Evolutionary conservation across 345 rosid genomes (phyloP).

Genomic region (Litchi chinensis): DNA sequence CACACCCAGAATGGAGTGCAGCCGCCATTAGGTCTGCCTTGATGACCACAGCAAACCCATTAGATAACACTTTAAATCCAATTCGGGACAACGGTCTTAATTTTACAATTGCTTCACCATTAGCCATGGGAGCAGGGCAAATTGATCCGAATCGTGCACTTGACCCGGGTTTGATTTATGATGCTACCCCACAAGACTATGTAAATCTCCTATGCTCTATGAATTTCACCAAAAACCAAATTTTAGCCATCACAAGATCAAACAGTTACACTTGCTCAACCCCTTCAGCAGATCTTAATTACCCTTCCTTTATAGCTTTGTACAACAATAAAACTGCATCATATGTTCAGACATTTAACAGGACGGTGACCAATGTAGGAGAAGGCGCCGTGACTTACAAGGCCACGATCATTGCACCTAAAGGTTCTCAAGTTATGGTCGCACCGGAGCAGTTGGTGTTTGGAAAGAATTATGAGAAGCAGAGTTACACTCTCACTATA

Average conservation of each 20-base stretch:
- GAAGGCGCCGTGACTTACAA: slow-evolving; percentile 33
- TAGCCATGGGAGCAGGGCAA: slow-evolving; percentile 50
- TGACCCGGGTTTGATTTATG: slow-evolving; percentile 52
- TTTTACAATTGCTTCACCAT: slow-evolving; percentile 34
- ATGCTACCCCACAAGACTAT: slow-evolving; percentile 46
- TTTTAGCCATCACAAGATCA: slow-evolving; percentile 42
- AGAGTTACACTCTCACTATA: slow-evolving; percentile 25
- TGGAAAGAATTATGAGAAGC: slow-evolving; percentile 28
- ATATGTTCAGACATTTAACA: slow-evolving; percentile 14
- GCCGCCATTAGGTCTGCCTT: slow-evolving; percentile 59
- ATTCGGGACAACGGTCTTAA: slow-evolving; percentile 29
- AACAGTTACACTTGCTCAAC: slow-evolving; percentile 28
- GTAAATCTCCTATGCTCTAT: slow-evolving; percentile 39
- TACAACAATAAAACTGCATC: slow-evolving; percentile 23
- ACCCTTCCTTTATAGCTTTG: slow-evolving; percentile 45
- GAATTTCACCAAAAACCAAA: slow-evolving; percentile 44
- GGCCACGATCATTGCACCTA: slow-evolving; percentile 24
- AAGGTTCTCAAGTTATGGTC: slow-evolving; percentile 26
- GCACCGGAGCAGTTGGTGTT: slow-evolving; percentile 33
- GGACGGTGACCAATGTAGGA: slow-evolving; percentile 47
- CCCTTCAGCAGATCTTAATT: slow-evolving; percentile 42
- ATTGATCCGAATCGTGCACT: slow-evolving; percentile 45
- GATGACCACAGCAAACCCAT: slow-evolving; percentile 49
- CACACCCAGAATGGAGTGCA: slow-evolving; percentile 56
- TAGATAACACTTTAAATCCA: slow-evolving; percentile 38